phyloP scores from a whole-genome alignment of 805 yeast species.

The Kluyveromyces aestuarii region DNA sequence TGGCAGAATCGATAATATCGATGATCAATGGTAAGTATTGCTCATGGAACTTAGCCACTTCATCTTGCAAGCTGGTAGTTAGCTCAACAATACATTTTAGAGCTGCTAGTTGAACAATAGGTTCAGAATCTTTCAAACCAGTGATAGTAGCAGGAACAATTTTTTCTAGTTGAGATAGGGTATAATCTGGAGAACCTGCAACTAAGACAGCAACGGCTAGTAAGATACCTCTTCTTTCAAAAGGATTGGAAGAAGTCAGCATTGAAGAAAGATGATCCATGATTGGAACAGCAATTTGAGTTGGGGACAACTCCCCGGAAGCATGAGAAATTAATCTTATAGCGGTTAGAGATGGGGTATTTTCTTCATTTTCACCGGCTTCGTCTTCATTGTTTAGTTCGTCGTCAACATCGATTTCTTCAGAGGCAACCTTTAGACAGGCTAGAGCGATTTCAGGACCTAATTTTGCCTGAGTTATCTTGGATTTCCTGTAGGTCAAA shows the following conservation, averaged over 20 bases:
- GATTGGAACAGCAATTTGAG: constrained; percentile 79
- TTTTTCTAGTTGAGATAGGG: constrained; percentile 64
- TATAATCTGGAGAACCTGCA: constrained; percentile 90
- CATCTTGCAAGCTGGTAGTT: constrained; percentile 77
- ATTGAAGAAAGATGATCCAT: constrained; percentile 52
- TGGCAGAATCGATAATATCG: constrained; percentile 76
- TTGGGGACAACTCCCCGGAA: constrained; percentile 81
- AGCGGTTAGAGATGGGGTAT: constrained; percentile 67
- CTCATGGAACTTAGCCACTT: constrained; percentile 76
- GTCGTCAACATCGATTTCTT: constrained; percentile 68
- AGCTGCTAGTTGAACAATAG: constrained; percentile 78
- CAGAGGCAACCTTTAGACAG: constrained; percentile 71
- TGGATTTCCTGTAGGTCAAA: constrained; percentile 70
- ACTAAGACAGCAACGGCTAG: constrained; percentile 75
- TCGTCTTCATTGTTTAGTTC: constrained; percentile 75
- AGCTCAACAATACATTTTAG: constrained; percentile 70
- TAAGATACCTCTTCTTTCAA: constrained; percentile 81
- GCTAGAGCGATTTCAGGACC: constrained; percentile 73
- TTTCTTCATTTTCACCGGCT: constrained; percentile 90
- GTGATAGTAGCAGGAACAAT: constrained; percentile 62
- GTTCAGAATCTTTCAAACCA: constrained; percentile 70
- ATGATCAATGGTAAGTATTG: constrained; percentile 78
- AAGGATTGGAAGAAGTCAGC: constrained; percentile 54
- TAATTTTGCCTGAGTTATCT: constrained; percentile 67
- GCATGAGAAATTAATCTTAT: constrained; percentile 71